Evolutionary conservation across 163 green algal genomes (phyloP).

Genomic region (Scenedesmus sp.): DNA sequence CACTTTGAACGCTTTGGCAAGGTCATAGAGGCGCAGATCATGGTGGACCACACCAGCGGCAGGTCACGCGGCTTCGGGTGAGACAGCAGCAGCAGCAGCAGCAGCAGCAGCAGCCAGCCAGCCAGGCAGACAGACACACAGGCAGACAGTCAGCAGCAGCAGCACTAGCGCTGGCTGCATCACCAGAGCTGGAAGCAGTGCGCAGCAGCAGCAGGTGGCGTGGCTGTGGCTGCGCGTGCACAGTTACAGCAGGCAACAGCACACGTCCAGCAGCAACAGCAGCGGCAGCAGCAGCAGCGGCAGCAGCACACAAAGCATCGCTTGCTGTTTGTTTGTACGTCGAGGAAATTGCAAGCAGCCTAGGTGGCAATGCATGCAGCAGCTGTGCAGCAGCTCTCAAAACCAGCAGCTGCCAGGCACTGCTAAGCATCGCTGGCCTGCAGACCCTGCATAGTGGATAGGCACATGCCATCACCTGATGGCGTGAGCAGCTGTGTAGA

Average conservation of each 20-base stretch:
- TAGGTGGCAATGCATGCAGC: too few relatives aligned
- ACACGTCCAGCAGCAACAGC: too few relatives aligned
- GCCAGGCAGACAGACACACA: not conserved
- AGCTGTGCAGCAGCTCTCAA: too few relatives aligned
- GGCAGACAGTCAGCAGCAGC: not conserved
- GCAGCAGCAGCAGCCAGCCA: not conserved
- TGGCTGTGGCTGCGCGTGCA: not conserved
- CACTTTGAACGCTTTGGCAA: conserved; percentile 86
- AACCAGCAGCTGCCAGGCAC: too few relatives aligned
- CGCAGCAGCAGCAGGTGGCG: not conserved
- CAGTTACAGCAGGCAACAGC: not conserved
- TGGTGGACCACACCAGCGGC: conserved; percentile 86
- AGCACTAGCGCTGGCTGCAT: not conserved
- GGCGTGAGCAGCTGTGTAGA: too few relatives aligned
- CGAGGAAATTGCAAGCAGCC: too few relatives aligned
- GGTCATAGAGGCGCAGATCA: conserved; percentile 88
- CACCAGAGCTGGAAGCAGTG: not conserved
- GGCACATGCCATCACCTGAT: too few relatives aligned
- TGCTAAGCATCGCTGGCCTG: too few relatives aligned
- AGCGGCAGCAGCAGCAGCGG: too few relatives aligned
- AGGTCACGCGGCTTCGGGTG: conserved; percentile 88
- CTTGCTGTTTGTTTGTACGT: too few relatives aligned
- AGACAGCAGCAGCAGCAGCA: conserved; percentile 32
- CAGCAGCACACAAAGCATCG: too few relatives aligned
- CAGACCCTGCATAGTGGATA: too few relatives aligned